Evolutionary conservation across 2,329 filamentous ascomycete genomes (phyloP), one percentile per base, ranked within the genome.

Genomic region (Periconia sp.): DNA sequence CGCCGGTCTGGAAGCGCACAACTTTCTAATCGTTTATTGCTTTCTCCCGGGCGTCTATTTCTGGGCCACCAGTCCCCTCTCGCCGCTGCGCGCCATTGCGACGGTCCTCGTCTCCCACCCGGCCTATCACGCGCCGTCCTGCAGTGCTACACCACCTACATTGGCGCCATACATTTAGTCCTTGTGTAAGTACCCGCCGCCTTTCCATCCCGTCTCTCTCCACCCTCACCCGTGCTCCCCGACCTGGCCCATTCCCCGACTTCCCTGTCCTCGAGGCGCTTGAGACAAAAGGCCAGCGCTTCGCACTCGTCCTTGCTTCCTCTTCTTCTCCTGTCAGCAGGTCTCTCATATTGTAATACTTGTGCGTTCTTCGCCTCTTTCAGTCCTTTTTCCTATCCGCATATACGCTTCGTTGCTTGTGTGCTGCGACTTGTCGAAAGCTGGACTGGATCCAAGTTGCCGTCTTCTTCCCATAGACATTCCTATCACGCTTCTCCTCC

Each of bases 311-410:
- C 19, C 34, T 38, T 56, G 55, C 54, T 50, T 55, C 57, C 58
- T 54, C 56, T 57, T 48, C 50, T 59, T 54, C 63, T 64, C 57
- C 63, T 63, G 65, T 59, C 63, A 71, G 68, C 68, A 65, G 68
- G 69, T 62, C 66, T 70, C 68, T 68, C 47, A n/a, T 61, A 61
- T 64, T 65, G 68, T 67, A 69, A 67, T 70, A 66, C 63, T 57
- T 55, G 28, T 58, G 57, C 65, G 56, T 64, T 63, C 64, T 54
- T 59, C 42, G 45, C 52, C 4, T 56, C n/a, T 57, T 40, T 56
- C 43, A 46, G 46, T 55, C 60, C 60, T 56, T 48, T 37, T 46
- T 49, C 44, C 37, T 26, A 26, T 24, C 35, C 33, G 36, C 25
- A 45, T 49, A 46, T 44, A 42, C 53, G 51, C 47, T 39, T 50